These are phyloP conservation scores for Penicillium robsamsonii DNA, from an alignment of 495 filamentous ascomycete species.

Conservation along the genomic window DNA sequence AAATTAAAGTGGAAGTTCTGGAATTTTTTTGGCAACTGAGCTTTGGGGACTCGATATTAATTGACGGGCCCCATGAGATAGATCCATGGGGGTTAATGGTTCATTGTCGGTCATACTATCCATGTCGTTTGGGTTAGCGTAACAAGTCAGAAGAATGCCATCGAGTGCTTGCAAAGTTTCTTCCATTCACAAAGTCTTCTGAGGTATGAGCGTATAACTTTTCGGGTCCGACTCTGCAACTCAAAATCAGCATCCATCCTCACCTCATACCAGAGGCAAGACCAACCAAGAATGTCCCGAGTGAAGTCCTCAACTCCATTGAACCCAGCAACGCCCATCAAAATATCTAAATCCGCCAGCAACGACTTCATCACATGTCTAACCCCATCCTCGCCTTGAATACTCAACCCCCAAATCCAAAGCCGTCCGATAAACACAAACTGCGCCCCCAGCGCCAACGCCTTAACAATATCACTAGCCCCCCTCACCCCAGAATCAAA, in stretches of 20 bases:
- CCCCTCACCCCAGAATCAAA: conserved; percentile 61
- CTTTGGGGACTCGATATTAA: too few species aligned
- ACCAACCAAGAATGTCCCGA: conserved; percentile 36
- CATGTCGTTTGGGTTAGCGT: too few species aligned
- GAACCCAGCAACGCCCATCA: conserved; percentile 64
- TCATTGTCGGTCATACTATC: too few species aligned
- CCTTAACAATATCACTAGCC: conserved; percentile 60
- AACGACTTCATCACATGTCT: conserved; percentile 64
- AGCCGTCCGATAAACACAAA: conserved; percentile 63
- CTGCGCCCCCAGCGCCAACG: conserved; percentile 61
- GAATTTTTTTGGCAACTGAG: too few species aligned
- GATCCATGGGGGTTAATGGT: too few species aligned
- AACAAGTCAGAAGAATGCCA: too few species aligned
- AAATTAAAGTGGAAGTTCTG: too few species aligned
- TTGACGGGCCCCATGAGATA: too few species aligned
- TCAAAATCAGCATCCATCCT: not conserved
- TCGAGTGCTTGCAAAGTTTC: too few species aligned
- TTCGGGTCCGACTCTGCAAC: conserved; percentile 44
- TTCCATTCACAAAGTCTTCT: conserved; percentile 30
- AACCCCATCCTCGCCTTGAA: conserved; percentile 60
- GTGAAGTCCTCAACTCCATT: conserved; percentile 53
- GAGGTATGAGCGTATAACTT: conserved; percentile 41
- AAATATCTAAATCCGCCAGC: conserved; percentile 64
- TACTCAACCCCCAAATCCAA: conserved; percentile 61
- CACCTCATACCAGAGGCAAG: not conserved